Evolutionary conservation across 139 green algal species (phyloP).

Genomic region (Closterium sp.): DNA sequence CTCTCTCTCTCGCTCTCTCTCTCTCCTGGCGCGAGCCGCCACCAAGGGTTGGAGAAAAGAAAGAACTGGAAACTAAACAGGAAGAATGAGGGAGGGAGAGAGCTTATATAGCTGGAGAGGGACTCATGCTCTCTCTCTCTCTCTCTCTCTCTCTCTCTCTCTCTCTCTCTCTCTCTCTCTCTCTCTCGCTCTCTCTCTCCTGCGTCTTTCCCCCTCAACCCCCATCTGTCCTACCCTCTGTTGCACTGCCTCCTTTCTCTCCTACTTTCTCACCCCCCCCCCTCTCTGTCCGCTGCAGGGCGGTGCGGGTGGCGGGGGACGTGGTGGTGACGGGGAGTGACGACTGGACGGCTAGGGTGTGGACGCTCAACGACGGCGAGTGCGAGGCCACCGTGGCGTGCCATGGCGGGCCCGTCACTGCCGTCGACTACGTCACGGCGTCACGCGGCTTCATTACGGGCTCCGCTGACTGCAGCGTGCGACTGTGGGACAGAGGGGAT

Average conservation of each 20-base stretch:
- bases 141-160: too few species aligned
- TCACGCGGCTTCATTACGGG: constrained; percentile 23
- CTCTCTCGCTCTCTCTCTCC: too few species aligned
- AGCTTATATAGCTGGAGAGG: too few species aligned
- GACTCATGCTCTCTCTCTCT: too few species aligned
- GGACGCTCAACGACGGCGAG: constrained; percentile 18
- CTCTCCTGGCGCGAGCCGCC: too few species aligned
- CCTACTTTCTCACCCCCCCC: background rate
- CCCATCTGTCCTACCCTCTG: background rate
- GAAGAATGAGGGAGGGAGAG: too few species aligned
- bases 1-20: too few species aligned
- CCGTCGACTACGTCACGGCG: constrained; percentile 23
- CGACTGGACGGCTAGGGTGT: constrained; percentile 45
- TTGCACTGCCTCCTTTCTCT: background rate
- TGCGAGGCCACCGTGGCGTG: constrained; percentile 43
- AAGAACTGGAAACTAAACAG: too few species aligned
- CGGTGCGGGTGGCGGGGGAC: constrained; percentile 27
- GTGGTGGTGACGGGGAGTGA: constrained; percentile 36
- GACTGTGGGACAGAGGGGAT: background rate
- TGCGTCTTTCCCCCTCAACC: background rate
- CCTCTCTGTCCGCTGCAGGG: background rate
- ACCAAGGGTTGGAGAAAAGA: too few species aligned
- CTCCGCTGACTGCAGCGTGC: background rate
- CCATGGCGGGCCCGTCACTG: constrained; percentile 26
- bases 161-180: too few species aligned